A percentile compares a stretch with the other conserved stretches of the same genome.
Evolutionary conservation across 495 filamentous ascomycete species (phyloP).

Genomic region (Patellaria atrata): DNA sequence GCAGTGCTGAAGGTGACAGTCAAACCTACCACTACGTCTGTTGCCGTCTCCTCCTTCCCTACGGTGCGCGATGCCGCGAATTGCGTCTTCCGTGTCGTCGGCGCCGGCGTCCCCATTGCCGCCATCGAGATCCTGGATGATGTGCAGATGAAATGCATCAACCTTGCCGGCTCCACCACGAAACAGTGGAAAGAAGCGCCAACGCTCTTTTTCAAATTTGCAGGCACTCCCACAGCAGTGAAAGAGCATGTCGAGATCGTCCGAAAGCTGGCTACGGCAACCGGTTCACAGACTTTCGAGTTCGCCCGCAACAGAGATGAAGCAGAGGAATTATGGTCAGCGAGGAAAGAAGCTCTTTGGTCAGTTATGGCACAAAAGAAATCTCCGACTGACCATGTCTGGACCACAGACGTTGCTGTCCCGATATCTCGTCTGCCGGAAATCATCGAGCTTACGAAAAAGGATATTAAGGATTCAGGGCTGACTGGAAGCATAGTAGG

Average conservation of each 20-base stretch:
- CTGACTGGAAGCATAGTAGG: slow-evolving; percentile 62
- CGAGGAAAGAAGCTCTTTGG: slow-evolving; percentile 80
- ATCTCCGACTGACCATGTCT: slow-evolving; percentile 48
- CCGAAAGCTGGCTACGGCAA: slow-evolving; percentile 44
- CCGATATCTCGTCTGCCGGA: slow-evolving; percentile 57
- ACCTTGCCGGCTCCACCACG: slow-evolving; percentile 56
- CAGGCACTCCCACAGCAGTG: slow-evolving; percentile 56
- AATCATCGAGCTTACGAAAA: slow-evolving; percentile 68
- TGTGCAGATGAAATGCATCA: slow-evolving; percentile 88
- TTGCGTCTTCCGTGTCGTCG: slow-evolving; percentile 66
- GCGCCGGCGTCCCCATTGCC: slow-evolving; percentile 66
- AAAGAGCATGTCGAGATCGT: slow-evolving; percentile 74
- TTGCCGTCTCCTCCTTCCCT: slow-evolving; percentile 71
- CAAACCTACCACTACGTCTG: slow-evolving; percentile 61
- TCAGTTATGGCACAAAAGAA: slow-evolving; percentile 47
- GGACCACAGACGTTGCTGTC: slow-evolving; percentile 77
- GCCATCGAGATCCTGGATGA: slow-evolving; percentile 90
- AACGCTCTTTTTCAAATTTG: slow-evolving; percentile 92
- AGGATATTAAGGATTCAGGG: slow-evolving; percentile 50
- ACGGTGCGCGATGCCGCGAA: slow-evolving; percentile 66
- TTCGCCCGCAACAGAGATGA: slow-evolving; percentile 60
- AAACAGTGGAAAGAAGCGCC: slow-evolving; percentile 63
- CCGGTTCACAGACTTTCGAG: slow-evolving; percentile 56
- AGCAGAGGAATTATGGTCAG: slow-evolving; percentile 68
- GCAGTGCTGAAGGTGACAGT: slow-evolving; percentile 70